phyloP scores from a whole-genome alignment of 2,329 filamentous ascomycete genomes.

The Cladophialophora carrionii region DNA sequence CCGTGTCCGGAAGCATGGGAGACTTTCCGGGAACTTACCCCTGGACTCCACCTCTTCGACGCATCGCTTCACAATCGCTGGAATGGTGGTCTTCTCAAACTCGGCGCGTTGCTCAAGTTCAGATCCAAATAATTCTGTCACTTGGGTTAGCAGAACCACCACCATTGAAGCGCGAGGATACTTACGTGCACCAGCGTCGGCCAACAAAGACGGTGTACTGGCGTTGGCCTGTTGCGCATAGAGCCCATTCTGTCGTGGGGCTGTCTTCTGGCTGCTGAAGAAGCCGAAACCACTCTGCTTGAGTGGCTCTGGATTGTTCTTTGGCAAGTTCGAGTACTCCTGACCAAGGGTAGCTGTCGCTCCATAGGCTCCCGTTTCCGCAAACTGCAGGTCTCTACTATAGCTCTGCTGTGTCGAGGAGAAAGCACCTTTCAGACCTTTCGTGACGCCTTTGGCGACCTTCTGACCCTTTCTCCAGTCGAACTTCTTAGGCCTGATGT shows the following conservation, averaged over 20 bases:
- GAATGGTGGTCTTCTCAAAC: constrained; percentile 85
- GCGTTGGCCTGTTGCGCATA: constrained; percentile 49
- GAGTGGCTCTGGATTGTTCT: constrained; percentile 46
- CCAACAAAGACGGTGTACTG: constrained; percentile 48
- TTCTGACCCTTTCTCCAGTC: constrained; percentile 99
- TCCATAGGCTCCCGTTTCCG: constrained; percentile 70
- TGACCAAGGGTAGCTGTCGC: constrained; percentile 50
- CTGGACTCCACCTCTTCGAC: constrained; percentile 95
- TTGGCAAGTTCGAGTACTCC: constrained; percentile 40
- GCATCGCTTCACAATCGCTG: constrained; percentile 86
- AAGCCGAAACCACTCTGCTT: constrained; percentile 69
- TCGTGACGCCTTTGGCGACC: constrained; percentile 89
- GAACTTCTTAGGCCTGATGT: constrained; percentile 92
- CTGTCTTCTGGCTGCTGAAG: constrained; percentile 60
- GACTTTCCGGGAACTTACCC: constrained; percentile 53
- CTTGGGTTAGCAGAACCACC: constrained; percentile 20
- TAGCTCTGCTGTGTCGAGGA: constrained; percentile 62
- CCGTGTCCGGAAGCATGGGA: background rate
- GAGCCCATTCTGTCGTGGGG: constrained; percentile 40
- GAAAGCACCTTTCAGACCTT: constrained; percentile 91
- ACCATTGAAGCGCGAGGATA: constrained; percentile 10
- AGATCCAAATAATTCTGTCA: constrained; percentile 75
- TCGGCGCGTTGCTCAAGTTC: constrained; percentile 85
- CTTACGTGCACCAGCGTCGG: constrained; percentile 48
- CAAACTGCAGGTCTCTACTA: constrained; percentile 55